Conservation (phyloP, 441 rosid species). For the Adansonia gregorii region DNA sequence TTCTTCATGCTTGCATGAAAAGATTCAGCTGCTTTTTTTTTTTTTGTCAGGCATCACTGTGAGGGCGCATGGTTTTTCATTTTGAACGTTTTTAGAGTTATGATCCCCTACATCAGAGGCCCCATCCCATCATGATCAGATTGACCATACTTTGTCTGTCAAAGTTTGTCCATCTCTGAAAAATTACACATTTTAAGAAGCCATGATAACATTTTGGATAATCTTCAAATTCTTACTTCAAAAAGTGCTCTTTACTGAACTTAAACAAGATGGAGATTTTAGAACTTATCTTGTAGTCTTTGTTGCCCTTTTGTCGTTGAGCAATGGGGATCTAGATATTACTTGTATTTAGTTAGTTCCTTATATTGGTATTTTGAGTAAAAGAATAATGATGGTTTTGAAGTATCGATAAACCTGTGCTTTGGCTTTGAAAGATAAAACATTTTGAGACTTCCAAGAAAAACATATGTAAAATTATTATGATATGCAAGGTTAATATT, state of each 20-base stretch:
- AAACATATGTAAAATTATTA: not conserved
- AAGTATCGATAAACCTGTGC: not conserved
- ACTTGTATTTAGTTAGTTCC: not conserved
- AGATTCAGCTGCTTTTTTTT: not conserved
- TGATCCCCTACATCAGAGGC: not conserved
- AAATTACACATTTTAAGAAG: not conserved
- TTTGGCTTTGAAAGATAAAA: not conserved
- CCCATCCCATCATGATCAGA: not conserved
- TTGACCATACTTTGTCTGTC: not conserved
- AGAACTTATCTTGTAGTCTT: not conserved
- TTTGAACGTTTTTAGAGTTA: not conserved
- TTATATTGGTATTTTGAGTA: not conserved
- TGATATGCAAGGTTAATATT: not conserved
- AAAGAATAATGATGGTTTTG: not conserved
- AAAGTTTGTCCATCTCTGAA: not conserved
- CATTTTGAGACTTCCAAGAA: not conserved
- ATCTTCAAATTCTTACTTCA: not conserved
- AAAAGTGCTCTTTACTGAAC: not conserved
- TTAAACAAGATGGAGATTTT: not conserved
- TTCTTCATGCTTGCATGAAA: conserved; percentile 21
- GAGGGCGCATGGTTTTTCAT: not conserved
- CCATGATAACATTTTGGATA: not conserved
- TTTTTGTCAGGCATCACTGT: not conserved
- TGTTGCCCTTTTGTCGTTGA: not conserved
- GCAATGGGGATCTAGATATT: not conserved